Conservation (phyloP, 1,284 basidiomycete species). For the Heterobasidion parviporum region DNA sequence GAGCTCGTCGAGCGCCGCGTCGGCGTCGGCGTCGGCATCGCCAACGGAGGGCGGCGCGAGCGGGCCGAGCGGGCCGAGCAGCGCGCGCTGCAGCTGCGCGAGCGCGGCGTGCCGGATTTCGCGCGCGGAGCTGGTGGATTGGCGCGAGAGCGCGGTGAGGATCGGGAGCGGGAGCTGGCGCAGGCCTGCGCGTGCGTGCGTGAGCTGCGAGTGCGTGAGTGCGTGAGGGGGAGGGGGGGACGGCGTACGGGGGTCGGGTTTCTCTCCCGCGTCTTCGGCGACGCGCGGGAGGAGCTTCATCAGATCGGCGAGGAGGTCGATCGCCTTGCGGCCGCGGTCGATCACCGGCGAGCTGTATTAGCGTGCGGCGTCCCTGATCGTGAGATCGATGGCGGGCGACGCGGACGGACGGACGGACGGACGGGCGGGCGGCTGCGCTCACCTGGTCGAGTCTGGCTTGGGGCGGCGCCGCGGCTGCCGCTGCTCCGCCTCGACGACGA, state of each 20-base stretch:
- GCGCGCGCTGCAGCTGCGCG: conserved; percentile 77
- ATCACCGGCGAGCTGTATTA: conserved; percentile 66
- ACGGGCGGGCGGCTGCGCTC: conserved; percentile 3
- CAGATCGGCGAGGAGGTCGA: conserved; percentile 74
- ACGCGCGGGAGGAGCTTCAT: conserved; percentile 56
- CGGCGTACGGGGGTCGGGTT: conserved; percentile 6
- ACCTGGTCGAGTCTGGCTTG: conserved; percentile 48
- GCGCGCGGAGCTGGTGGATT: conserved; percentile 80
- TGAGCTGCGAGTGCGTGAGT: conserved; percentile 10
- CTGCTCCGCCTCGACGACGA: conserved; percentile 50
- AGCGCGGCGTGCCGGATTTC: conserved; percentile 85
- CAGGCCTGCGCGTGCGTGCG: conserved; percentile 52
- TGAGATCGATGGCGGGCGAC: no score
- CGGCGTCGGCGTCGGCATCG: conserved; percentile 26
- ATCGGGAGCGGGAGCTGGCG: conserved; percentile 76
- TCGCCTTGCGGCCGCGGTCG: conserved; percentile 74
- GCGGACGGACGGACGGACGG: no score
- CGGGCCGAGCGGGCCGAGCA: conserved; percentile 70
- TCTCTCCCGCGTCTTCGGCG: conserved; percentile 39
- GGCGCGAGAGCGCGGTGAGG: conserved; percentile 71
- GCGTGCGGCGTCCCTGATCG: not conserved
- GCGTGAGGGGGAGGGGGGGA: not conserved
- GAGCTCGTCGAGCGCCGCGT: conserved; percentile 68
- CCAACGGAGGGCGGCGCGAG: not conserved
- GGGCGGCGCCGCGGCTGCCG: conserved; percentile 42